Evolutionary conservation across 2,329 filamentous ascomycete species (phyloP).

Genomic region (Diaporthe capsici): DNA sequence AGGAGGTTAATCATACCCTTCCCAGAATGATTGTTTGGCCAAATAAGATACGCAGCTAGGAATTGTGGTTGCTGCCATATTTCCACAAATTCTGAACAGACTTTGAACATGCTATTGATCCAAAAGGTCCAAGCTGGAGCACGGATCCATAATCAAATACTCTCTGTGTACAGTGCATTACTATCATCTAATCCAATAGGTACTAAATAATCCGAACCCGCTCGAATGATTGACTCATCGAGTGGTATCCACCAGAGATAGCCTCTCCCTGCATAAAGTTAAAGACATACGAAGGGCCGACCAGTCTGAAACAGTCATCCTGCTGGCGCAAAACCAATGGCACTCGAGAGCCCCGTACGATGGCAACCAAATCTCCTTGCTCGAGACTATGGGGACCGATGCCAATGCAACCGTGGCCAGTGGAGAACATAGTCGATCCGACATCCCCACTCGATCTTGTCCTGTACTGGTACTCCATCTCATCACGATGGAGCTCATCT

Average conservation of each 20-base stretch:
- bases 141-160: too few relatives aligned
- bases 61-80: too few relatives aligned
- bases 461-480: neutral
- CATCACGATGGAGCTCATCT: neutral
- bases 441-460: neutral
- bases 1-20: too few relatives aligned
- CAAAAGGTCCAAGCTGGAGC: too few relatives aligned
- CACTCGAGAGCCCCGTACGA: neutral
- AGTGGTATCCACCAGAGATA: neutral
- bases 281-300: neutral
- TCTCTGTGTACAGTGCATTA: too few relatives aligned
- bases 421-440: neutral
- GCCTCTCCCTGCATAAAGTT: slow-evolving; percentile 14
- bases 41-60: too few relatives aligned
- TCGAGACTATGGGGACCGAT: neutral
- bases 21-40: too few relatives aligned
- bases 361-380: neutral
- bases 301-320: neutral
- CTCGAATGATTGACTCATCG: neutral
- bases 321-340: neutral
- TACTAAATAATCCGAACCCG: neutral
- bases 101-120: too few relatives aligned
- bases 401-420: neutral
- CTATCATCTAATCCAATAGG: too few relatives aligned
- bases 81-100: too few relatives aligned